Percentiles rank a stretch among this genome's conserved stretches.
Evolutionary conservation across 2,329 filamentous ascomycete genomes (phyloP).

Genomic region (Exophiala xenobiotica): DNA sequence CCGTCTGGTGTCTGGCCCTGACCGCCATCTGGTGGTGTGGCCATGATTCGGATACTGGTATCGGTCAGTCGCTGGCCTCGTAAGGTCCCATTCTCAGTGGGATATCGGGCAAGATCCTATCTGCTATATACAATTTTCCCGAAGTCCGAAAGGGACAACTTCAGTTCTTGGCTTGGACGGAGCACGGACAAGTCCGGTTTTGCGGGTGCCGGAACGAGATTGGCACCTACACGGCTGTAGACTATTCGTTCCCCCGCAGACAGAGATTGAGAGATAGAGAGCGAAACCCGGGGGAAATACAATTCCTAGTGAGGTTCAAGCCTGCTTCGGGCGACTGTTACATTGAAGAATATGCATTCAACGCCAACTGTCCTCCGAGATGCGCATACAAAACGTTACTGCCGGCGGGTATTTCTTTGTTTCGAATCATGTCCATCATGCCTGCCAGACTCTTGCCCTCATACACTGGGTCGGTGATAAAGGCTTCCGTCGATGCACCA

Average conservation of each 20-base stretch:
- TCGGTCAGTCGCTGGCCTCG: too few species aligned
- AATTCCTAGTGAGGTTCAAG: background rate
- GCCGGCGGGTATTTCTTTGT: constrained; percentile 61
- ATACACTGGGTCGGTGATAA: constrained; percentile 74
- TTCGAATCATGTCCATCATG: constrained; percentile 66
- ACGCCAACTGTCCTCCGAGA: constrained; percentile 66
- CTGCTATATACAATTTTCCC: too few species aligned
- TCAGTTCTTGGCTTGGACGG: too few species aligned
- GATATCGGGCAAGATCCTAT: too few species aligned
- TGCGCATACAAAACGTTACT: constrained; percentile 69
- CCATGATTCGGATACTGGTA: background rate
- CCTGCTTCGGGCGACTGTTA: constrained; percentile 25
- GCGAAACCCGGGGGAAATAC: background rate
- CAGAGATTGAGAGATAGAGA: too few species aligned
- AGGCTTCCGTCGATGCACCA: constrained; percentile 66
- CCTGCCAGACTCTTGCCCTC: constrained; percentile 74
- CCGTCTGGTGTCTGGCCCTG: background rate
- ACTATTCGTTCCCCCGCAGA: too few species aligned
- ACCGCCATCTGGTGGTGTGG: background rate
- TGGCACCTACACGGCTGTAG: too few species aligned
- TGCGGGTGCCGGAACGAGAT: too few species aligned
- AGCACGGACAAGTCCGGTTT: too few species aligned
- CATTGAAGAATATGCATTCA: constrained; percentile 64
- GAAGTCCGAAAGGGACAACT: too few species aligned
- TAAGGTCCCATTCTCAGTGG: too few species aligned